Conservation (phyloP, 257 asterid genomes). For the Jacaranda copaia region DNA sequence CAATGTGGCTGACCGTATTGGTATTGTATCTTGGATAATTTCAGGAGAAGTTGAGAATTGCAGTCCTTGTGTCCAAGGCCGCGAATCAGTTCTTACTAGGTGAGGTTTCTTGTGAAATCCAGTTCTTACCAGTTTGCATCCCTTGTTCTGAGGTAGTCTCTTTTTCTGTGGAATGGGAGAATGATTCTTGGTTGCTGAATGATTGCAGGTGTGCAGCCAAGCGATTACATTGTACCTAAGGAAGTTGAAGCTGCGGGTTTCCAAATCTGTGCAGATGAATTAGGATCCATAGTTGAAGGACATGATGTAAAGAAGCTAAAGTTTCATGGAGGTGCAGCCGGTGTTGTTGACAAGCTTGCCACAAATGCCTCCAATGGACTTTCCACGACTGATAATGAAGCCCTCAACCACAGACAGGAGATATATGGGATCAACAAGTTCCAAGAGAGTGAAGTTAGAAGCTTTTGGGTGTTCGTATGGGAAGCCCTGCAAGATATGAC, state of each 20-base stretch:
- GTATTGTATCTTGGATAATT: neutral
- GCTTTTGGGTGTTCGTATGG: constrained; percentile 83
- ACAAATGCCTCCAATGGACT: constrained; percentile 62
- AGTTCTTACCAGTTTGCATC: too few species aligned
- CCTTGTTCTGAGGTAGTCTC: neutral
- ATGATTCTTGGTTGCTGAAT: constrained; percentile 6
- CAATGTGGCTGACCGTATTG: constrained; percentile 32
- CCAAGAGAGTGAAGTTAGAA: constrained; percentile 51
- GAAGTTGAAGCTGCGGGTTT: constrained; percentile 78
- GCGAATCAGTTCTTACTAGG: constrained; percentile 84
- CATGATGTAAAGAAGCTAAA: constrained; percentile 70
- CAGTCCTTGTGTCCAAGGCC: constrained; percentile 89
- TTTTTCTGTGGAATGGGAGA: neutral
- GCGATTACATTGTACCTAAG: constrained; percentile 72
- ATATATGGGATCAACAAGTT: constrained; percentile 75
- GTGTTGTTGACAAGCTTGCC: constrained; percentile 64
- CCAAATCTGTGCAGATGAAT: constrained; percentile 75
- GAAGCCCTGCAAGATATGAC: constrained; percentile 96
- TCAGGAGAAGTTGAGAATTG: constrained; percentile 85
- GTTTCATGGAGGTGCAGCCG: constrained; percentile 73
- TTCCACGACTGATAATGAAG: constrained; percentile 43
- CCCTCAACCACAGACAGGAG: constrained; percentile 59
- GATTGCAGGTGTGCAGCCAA: constrained; percentile 55
- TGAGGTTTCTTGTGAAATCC: constrained; percentile 31
- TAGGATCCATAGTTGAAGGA: constrained; percentile 77